Conservation (phyloP, 108 stramenopile species). For the Poteriospumella lacustris region DNA sequence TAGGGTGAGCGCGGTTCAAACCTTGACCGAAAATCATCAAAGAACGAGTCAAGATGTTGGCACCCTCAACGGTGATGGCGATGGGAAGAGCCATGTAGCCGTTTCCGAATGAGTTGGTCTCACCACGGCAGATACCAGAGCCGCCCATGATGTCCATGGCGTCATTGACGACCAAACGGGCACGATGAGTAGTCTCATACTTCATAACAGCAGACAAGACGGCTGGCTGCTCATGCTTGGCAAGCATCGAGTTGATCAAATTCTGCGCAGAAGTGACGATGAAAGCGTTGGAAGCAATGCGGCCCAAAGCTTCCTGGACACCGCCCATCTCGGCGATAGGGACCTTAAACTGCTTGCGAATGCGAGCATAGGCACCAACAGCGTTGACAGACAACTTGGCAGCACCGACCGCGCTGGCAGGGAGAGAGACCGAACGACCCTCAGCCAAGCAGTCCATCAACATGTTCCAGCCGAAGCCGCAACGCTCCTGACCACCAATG, state of each 20-base stretch:
- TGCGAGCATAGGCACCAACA: conserved; percentile 86
- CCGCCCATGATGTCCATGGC: conserved; percentile 96
- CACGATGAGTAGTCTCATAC: conserved; percentile 90
- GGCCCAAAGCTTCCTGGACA: conserved; percentile 90
- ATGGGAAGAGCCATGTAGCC: conserved; percentile 94
- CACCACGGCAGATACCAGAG: conserved; percentile 90
- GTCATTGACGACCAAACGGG: conserved; percentile 82
- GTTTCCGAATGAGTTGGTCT: conserved; percentile 83
- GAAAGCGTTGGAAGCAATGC: conserved; percentile 79
- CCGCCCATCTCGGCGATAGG: conserved; percentile 98
- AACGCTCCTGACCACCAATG: conserved; percentile 88
- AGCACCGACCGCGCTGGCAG: conserved; percentile 85
- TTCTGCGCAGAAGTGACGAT: conserved; percentile 82
- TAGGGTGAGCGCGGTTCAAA: conserved; percentile 90
- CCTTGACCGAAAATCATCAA: conserved; percentile 97
- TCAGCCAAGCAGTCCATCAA: conserved; percentile 97
- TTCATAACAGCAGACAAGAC: conserved; percentile 97
- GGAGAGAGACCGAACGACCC: conserved; percentile 89
- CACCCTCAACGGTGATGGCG: conserved; percentile 95
- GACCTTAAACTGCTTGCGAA: conserved; percentile 94
- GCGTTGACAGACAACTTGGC: conserved; percentile 70
- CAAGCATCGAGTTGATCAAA: conserved; percentile 94
- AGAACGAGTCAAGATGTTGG: conserved; percentile 94
- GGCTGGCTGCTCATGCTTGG: conserved; percentile 97
- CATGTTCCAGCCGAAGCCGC: conserved; percentile 98